Conservation (phyloP, 345 rosid genomes). For the Pseudoturritis turrita region DNA sequence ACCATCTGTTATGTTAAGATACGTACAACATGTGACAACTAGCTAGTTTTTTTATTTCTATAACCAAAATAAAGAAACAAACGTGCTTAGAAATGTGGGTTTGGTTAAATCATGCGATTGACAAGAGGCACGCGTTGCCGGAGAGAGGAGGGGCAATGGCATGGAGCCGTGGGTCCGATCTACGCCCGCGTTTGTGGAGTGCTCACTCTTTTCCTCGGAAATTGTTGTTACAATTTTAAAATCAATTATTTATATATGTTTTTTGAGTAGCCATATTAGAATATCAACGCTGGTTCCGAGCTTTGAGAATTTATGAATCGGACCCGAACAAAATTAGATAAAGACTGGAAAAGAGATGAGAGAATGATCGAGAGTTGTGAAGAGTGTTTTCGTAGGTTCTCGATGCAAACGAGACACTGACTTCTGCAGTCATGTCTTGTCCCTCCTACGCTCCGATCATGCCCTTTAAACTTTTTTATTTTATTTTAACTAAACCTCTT, state of each 20-base stretch:
- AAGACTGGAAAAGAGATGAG: neutral
- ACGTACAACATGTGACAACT: conserved; percentile 3
- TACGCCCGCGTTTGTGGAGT: conserved; percentile 2
- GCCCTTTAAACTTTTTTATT: neutral
- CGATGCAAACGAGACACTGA: conserved; percentile 24
- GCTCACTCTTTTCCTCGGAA: conserved; percentile 34
- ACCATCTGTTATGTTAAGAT: neutral
- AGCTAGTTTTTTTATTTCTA: neutral
- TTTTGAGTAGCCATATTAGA: too few relatives aligned
- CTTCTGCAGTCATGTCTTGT: conserved; percentile 31
- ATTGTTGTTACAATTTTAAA: conserved; percentile 1
- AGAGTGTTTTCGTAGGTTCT: conserved; percentile 27
- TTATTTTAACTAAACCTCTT: too few relatives aligned
- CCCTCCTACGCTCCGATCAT: conserved; percentile 17
- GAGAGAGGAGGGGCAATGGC: conserved; percentile 61
- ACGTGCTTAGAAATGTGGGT: conserved; percentile 26
- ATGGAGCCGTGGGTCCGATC: conserved; percentile 74
- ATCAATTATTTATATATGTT: neutral
- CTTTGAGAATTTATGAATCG: neutral
- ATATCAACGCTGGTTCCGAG: neutral
- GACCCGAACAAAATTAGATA: neutral
- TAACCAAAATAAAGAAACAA: conserved; percentile 1
- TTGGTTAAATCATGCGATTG: conserved; percentile 6
- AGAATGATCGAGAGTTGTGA: conserved; percentile 2
- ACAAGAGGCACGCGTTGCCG: conserved; percentile 82